These are phyloP conservation scores for Pilasporangium apinafurcum DNA, from an alignment of 352 stramenopile species.

Conservation along the genomic window DNA sequence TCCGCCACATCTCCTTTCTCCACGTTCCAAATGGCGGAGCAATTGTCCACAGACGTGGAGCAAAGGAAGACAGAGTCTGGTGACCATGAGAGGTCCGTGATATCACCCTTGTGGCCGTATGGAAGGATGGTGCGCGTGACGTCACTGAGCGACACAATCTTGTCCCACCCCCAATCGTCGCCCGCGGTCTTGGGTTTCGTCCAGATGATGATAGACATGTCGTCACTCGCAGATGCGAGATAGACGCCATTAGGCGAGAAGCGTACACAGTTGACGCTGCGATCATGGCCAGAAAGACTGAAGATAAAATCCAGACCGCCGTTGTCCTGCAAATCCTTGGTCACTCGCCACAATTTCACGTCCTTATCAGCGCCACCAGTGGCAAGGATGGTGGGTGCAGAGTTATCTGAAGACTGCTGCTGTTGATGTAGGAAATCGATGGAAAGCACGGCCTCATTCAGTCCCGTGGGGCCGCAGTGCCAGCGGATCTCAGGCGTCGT, in stretches of 20 bases:
- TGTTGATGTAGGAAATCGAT: constrained; percentile 61
- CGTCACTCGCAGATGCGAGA: constrained; percentile 85
- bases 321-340: constrained; percentile 20
- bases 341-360: constrained; percentile 82
- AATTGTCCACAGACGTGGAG: constrained; percentile 92
- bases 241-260: constrained; percentile 85
- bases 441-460: constrained; percentile 85
- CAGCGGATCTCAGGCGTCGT: constrained; percentile 82
- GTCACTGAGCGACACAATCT: constrained; percentile 72
- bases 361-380: constrained; percentile 85
- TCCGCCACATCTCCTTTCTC: constrained; percentile 74
- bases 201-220: constrained; percentile 87
- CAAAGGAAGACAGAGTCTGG: constrained; percentile 87
- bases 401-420: background rate
- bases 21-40: constrained; percentile 85
- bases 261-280: constrained; percentile 89
- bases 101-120: constrained; percentile 84
- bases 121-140: constrained; percentile 69
- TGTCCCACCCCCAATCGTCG: constrained; percentile 70
- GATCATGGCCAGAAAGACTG: constrained; percentile 82
- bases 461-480: constrained; percentile 78
- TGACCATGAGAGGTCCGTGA: constrained; percentile 92
- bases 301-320: constrained; percentile 69
- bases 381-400: constrained; percentile 32
- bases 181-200: constrained; percentile 63